phyloP scores from a whole-genome alignment of 2,329 filamentous ascomycete species.

The Hirsutella minnesotensis region DNA sequence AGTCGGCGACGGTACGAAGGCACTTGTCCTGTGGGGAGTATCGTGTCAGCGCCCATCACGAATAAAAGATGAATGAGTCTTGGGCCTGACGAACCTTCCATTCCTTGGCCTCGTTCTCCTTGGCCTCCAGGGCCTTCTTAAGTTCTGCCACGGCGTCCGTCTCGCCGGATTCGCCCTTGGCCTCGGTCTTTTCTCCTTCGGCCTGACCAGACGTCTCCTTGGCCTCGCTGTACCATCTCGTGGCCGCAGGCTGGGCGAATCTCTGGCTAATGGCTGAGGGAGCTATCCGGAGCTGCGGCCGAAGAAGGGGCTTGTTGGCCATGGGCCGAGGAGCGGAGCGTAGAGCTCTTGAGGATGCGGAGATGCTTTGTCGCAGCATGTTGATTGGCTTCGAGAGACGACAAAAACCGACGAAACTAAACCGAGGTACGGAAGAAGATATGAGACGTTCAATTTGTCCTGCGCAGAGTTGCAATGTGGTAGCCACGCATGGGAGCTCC shows the following conservation, averaged over 20 bases:
- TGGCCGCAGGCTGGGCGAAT: constrained; percentile 20
- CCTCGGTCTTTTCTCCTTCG: constrained; percentile 1
- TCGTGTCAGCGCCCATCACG: too few relatives aligned
- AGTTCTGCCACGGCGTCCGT: constrained; percentile 28
- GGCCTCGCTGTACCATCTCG: constrained; percentile 38
- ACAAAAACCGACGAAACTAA: constrained; percentile 1
- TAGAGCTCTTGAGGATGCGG: constrained; percentile 30
- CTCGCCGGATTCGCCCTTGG: constrained; percentile 15
- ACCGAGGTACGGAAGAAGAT: constrained; percentile 4
- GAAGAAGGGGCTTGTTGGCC: constrained; percentile 21
- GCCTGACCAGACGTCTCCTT: constrained; percentile 21
- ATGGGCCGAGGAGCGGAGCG: constrained; percentile 26
- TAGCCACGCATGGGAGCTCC: constrained; percentile 2
- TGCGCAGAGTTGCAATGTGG: neutral
- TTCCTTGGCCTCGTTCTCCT: constrained; percentile 49
- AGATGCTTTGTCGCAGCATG: constrained; percentile 36
- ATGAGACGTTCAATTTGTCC: neutral
- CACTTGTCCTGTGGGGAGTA: constrained; percentile 65
- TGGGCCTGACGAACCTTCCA: constrained; percentile 55
- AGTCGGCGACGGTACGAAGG: constrained; percentile 87
- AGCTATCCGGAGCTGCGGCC: constrained; percentile 24
- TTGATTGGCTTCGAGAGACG: constrained; percentile 6
- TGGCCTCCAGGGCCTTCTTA: constrained; percentile 40
- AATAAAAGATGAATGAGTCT: neutral
- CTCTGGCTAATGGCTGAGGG: constrained; percentile 24